These are phyloP conservation scores for Leishmania martiniquensis DNA, from an alignment of 208 protist species.

Conservation along the genomic window DNA sequence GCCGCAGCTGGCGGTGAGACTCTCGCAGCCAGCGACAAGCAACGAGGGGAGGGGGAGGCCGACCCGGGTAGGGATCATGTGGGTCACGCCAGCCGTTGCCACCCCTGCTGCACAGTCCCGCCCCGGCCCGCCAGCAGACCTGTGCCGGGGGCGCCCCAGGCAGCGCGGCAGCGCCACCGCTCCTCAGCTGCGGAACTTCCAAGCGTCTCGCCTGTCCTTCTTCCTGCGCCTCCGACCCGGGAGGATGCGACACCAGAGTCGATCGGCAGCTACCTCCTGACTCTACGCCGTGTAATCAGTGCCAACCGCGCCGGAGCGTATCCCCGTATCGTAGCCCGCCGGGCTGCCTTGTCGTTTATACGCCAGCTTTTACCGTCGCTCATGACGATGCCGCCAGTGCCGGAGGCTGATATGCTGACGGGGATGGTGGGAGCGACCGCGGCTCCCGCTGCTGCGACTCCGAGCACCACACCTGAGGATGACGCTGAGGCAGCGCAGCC, in stretches of 20 bases:
- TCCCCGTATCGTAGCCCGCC: neutral
- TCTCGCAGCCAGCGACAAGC: neutral
- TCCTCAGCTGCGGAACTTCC: too few relatives aligned
- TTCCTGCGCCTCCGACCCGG: neutral
- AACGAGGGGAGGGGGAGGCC: neutral
- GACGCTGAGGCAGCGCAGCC: too few relatives aligned
- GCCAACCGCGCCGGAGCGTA: neutral
- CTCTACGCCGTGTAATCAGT: neutral
- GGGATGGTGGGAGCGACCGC: neutral
- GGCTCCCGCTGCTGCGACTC: neutral
- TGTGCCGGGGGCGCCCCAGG: neutral
- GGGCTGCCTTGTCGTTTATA: neutral
- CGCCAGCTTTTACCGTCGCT: neutral
- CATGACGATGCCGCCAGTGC: conserved; percentile 4
- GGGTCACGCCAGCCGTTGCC: neutral
- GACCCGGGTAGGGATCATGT: too few relatives aligned
- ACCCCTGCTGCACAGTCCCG: neutral
- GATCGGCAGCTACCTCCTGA: conserved; percentile 11
- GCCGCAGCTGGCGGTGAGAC: neutral
- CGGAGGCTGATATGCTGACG: conserved; percentile 1
- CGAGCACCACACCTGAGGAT: neutral
- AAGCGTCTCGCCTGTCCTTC: too few relatives aligned
- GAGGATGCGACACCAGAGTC: conserved; percentile 1
- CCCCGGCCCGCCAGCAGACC: neutral
- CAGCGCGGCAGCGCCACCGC: neutral